These are phyloP conservation scores for Paramecium primaurelia DNA, from an alignment of 73 alveolate species.

Conservation along the genomic window DNA sequence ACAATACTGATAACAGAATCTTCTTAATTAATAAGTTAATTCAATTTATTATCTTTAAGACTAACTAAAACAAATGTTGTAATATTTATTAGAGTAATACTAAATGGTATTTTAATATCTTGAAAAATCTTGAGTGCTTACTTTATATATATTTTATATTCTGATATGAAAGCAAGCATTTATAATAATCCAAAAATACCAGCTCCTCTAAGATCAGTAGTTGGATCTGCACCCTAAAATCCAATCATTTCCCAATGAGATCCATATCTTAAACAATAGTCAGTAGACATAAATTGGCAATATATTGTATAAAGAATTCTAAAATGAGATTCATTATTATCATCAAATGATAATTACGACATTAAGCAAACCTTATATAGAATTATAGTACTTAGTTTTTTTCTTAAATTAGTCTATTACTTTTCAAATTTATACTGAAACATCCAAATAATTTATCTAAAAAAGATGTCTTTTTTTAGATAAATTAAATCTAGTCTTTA, in stretches of 20 bases:
- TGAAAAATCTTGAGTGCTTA: background rate
- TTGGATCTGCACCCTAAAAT: constrained; percentile 83
- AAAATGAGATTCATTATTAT: constrained; percentile 29
- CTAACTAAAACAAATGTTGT: constrained; percentile 47
- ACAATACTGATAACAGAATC: constrained; percentile 55
- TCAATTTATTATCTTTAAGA: constrained; percentile 52
- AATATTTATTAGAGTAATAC: constrained; percentile 50
- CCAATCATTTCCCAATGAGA: constrained; percentile 78
- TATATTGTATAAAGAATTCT: constrained; percentile 29
- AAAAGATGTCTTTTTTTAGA: background rate
- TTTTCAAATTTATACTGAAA: constrained; percentile 24
- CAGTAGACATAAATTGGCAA: constrained; percentile 45
- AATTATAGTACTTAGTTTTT: background rate
- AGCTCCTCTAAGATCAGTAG: constrained; percentile 84
- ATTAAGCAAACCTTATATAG: constrained; percentile 4
- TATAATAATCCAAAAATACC: constrained; percentile 78
- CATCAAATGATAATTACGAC: constrained; percentile 43
- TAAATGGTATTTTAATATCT: background rate
- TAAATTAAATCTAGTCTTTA: background rate
- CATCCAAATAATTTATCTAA: constrained; percentile 45
- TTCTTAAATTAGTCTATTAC: constrained; percentile 19
- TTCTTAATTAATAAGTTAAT: constrained; percentile 44
- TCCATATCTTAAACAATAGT: constrained; percentile 56
- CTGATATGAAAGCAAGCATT: constrained; percentile 64
- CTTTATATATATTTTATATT: constrained; percentile 43